Evolutionary conservation across 2,329 filamentous ascomycete genomes (phyloP).

Genomic region (Trichoderma koningii): DNA sequence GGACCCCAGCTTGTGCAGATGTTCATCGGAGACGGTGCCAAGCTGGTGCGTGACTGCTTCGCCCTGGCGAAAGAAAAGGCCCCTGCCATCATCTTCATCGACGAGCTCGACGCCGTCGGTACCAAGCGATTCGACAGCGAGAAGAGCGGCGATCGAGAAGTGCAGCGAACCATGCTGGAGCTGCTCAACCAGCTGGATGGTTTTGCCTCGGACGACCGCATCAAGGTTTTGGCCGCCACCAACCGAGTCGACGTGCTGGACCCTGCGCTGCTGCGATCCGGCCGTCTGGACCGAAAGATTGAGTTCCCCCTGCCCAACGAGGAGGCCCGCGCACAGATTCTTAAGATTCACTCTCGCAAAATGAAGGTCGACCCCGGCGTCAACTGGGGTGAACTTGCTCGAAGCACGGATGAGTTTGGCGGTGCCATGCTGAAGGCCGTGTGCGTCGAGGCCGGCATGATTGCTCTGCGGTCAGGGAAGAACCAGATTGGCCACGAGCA

Average conservation of each 20-base stretch:
- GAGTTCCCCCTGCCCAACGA: slow-evolving; percentile 98
- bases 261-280: slow-evolving; percentile 85
- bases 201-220: slow-evolving; percentile 93
- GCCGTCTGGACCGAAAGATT: slow-evolving; percentile 93
- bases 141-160: slow-evolving; percentile 96
- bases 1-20: slow-evolving; percentile 98
- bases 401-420: slow-evolving; percentile 97
- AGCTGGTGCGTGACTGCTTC: slow-evolving; percentile 96
- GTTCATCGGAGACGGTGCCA: slow-evolving; percentile 99
- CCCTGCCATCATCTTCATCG: slow-evolving; percentile 98
- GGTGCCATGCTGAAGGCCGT: slow-evolving; percentile 98
- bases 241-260: slow-evolving; percentile 95
- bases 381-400: slow-evolving; percentile 94
- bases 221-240: slow-evolving; percentile 93
- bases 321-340: slow-evolving; percentile 93
- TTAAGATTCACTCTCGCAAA: slow-evolving; percentile 96
- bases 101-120: slow-evolving; percentile 96
- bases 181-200: slow-evolving; percentile 97
- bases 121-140: slow-evolving; percentile 99
- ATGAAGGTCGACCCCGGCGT: slow-evolving; percentile 93
- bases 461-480: slow-evolving; percentile 89
- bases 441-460: slow-evolving; percentile 99
- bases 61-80: slow-evolving; percentile 98
- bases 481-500: slow-evolving; percentile 98
- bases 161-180: slow-evolving; percentile 98